Percentiles rank a stretch among this genome's conserved stretches.
These are phyloP conservation scores for Cochlearia excelsa DNA, from an alignment of 345 rosid species.

Conservation along the genomic window DNA sequence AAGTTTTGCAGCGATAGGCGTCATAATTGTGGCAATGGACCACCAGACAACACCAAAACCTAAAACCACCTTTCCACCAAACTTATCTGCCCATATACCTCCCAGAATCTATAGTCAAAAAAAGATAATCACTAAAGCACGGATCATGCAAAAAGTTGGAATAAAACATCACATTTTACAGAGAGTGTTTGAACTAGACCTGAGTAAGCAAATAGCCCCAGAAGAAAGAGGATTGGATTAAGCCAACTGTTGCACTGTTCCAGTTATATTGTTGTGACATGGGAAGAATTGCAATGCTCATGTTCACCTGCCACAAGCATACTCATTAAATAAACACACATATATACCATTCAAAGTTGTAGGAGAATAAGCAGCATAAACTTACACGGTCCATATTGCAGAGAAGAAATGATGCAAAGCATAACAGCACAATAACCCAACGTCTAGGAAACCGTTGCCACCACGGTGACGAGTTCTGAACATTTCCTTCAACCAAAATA, in stretches of 20 bases:
- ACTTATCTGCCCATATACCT: slow-evolving; percentile 97
- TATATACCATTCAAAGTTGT: neutral
- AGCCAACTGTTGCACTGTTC: slow-evolving; percentile 95
- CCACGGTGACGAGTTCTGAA: slow-evolving; percentile 60
- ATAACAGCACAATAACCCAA: slow-evolving; percentile 81
- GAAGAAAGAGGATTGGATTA: slow-evolving; percentile 97
- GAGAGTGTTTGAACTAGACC: slow-evolving; percentile 43
- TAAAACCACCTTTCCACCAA: slow-evolving; percentile 86
- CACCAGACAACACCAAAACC: slow-evolving; percentile 98
- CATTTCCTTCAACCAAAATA: slow-evolving; percentile 45
- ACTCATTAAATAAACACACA: slow-evolving; percentile 10
- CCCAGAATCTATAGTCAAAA: slow-evolving; percentile 64
- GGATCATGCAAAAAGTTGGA: slow-evolving; percentile 1
- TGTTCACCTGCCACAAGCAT: slow-evolving; percentile 67
- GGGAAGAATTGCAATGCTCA: slow-evolving; percentile 98
- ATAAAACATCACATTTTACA: neutral
- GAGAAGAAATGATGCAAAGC: slow-evolving; percentile 74
- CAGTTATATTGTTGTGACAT: slow-evolving; percentile 93
- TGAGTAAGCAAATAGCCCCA: slow-evolving; percentile 98
- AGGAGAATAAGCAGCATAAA: neutral
- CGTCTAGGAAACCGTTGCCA: slow-evolving; percentile 82
- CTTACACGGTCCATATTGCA: slow-evolving; percentile 99
- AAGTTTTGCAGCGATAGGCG: slow-evolving; percentile 90
- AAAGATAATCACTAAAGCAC: slow-evolving; percentile 24
- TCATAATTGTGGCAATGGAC: slow-evolving; percentile 85